These are phyloP conservation scores for Colletotrichum musicola DNA, from an alignment of 2,329 filamentous ascomycete genomes.

Conservation along the genomic window DNA sequence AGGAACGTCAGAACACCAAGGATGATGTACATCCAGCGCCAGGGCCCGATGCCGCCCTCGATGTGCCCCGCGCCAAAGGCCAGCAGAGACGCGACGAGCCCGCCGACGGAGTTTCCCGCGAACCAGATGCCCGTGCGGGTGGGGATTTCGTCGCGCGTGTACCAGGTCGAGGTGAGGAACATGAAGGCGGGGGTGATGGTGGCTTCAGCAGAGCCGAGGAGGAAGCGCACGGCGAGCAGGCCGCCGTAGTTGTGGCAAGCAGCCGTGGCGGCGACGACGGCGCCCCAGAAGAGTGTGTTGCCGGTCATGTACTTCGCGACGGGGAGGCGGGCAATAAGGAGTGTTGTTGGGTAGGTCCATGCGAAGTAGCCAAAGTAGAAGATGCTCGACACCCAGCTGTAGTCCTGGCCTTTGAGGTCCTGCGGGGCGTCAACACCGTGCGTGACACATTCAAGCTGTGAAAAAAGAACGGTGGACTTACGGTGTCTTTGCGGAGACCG, in stretches of 20 bases:
- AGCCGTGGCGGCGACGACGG: constrained; percentile 58
- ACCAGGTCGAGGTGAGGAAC: constrained; percentile 68
- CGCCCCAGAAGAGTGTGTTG: constrained; percentile 65
- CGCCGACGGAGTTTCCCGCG: constrained; percentile 62
- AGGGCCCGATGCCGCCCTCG: constrained; percentile 57
- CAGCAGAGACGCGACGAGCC: constrained; percentile 61
- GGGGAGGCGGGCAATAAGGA: constrained; percentile 61
- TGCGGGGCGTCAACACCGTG: constrained; percentile 48
- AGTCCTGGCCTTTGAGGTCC: constrained; percentile 67
- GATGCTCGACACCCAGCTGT: constrained; percentile 58
- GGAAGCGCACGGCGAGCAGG: constrained; percentile 63
- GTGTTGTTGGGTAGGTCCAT: constrained; percentile 63
- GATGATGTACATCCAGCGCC: constrained; percentile 71
- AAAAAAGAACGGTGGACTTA: constrained; percentile 32
- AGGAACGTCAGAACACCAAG: constrained; percentile 64
- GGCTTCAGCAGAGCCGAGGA: constrained; percentile 68
- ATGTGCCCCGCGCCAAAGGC: constrained; percentile 70
- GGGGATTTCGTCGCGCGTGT: constrained; percentile 68
- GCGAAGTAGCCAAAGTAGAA: constrained; percentile 61
- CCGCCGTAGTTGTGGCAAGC: constrained; percentile 62
- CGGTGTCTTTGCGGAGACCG: constrained; percentile 63
- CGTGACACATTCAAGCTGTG: too few relatives aligned
- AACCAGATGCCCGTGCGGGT: constrained; percentile 69
- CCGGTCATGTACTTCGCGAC: constrained; percentile 60
- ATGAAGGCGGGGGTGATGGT: constrained; percentile 67